Conservation (phyloP, 2,329 filamentous ascomycete genomes). For the Fusarium miscanthi region DNA sequence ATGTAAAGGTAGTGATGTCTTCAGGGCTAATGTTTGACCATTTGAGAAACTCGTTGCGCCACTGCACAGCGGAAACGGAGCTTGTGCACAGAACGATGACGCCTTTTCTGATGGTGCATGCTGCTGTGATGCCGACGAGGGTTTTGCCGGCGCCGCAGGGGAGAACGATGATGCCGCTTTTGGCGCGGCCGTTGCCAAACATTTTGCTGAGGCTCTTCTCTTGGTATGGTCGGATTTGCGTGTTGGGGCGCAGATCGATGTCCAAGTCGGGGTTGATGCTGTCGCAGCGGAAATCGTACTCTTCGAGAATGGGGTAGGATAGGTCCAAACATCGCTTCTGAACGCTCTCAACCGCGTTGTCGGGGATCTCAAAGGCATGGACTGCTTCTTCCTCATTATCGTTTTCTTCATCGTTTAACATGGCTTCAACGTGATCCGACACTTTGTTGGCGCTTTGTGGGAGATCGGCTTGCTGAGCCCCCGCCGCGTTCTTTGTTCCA, state of each 20-base stretch:
- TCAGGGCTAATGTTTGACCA: conserved; percentile 96
- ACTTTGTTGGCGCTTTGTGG: conserved; percentile 57
- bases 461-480: conserved; percentile 80
- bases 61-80: conserved; percentile 97
- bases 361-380: conserved; percentile 91
- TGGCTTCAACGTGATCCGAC: accelerated
- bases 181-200: conserved; percentile 97
- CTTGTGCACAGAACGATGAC: conserved; percentile 97
- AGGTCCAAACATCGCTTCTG: conserved; percentile 90
- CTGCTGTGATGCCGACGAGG: conserved; percentile 96
- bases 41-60: conserved; percentile 95
- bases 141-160: conserved; percentile 98
- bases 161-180: conserved; percentile 96
- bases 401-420: conserved; percentile 71
- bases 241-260: conserved; percentile 89
- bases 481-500: conserved; percentile 91
- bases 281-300: conserved; percentile 97
- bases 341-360: conserved; percentile 83
- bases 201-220: conserved; percentile 98
- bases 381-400: conserved; percentile 88
- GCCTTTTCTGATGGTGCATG: conserved; percentile 98
- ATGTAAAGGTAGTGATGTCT: conserved; percentile 94
- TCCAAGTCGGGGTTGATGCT: conserved; percentile 88
- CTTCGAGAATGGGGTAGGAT: conserved; percentile 88
- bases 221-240: conserved; percentile 93